Conservation (phyloP, 2,329 filamentous ascomycete genomes). For the Graphiopsis chlorocephala region DNA sequence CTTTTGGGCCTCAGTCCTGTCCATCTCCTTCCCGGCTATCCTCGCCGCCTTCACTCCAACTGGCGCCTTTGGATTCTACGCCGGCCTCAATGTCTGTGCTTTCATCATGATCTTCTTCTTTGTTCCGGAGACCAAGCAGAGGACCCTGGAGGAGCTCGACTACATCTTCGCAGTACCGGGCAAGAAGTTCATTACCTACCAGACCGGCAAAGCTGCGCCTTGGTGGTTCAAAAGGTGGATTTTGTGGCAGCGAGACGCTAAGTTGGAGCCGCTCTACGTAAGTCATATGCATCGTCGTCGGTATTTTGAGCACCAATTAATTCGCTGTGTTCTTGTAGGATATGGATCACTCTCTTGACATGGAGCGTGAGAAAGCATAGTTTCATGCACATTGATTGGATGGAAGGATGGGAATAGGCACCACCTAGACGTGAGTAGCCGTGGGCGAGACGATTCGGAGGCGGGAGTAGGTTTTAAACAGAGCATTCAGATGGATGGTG, state of each 20-base stretch:
- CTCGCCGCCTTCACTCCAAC: slow-evolving; percentile 43
- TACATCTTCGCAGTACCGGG: slow-evolving; percentile 54
- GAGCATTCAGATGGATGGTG: background rate
- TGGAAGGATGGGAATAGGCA: background rate
- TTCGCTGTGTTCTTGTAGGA: background rate
- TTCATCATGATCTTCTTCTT: slow-evolving; percentile 52
- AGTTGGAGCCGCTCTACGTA: slow-evolving; percentile 23
- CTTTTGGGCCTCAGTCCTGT: slow-evolving; percentile 51
- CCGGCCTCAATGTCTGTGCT: slow-evolving; percentile 53
- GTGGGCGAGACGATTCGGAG: background rate
- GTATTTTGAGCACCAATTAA: background rate
- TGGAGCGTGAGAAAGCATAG: background rate
- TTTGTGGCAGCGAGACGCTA: slow-evolving; percentile 19
- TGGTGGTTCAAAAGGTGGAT: slow-evolving; percentile 41
- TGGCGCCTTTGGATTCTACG: slow-evolving; percentile 52
- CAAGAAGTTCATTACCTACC: slow-evolving; percentile 31
- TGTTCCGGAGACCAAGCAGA: slow-evolving; percentile 51
- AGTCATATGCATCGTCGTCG: background rate
- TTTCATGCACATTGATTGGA: background rate
- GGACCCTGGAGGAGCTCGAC: slow-evolving; percentile 49
- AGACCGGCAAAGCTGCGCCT: slow-evolving; percentile 39
- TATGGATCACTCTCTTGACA: slow-evolving; percentile 8
- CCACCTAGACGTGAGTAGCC: background rate
- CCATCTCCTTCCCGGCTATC: slow-evolving; percentile 51
- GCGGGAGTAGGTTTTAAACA: background rate